Base-by-base conservation (phyloP, 1,284 basidiomycete genomes). In the Cutaneotrichosporon sp. region DNA sequence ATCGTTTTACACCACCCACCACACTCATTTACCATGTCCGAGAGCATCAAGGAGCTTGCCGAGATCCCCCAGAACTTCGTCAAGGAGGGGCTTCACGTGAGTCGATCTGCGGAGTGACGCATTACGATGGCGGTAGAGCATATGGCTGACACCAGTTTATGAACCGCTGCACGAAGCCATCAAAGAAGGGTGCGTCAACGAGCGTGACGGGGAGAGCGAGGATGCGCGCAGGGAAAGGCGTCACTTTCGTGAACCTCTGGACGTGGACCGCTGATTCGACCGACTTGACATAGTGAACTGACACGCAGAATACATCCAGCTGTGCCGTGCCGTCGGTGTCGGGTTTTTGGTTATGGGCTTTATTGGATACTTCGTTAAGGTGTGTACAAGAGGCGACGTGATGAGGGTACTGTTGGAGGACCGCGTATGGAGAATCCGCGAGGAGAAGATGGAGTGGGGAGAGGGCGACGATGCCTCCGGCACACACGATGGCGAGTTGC, bases 321-420 rank as follows among this genome's bases (percentile, higher is more conserved):
- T 97, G 63, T 94, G 86, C 78, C 85, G 85, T 71, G 92, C 92
- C 41, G 89, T 97, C 54, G 90, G 90, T 3, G 85, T 96, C 61
- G 92, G 92, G 17, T 97, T 97, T 68, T 88, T 84, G 49, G 88
- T 97, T 63, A 96, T 96, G 90, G 92, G 92, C n/a, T 48, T 93
- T 80, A 92, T 94, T 74, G 90, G 90, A 11, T 94, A 91, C 78
- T 86, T 94, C 70, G 90, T 94, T 62, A 93, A 93, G 77, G 83
- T 94, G 61, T 91, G 42, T 44, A 12, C 12, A n/a, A n/a, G n/a
- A n/a, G 5, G 38, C 9, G 24, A 9, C 26, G 24, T n/a, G 5
- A 14, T 20, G 19, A 19, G 20, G 22, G 20, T 11, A 24, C 8
- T 35, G 16, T 35, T 17, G 10, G n/a, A 19, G n/a, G 34, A 5